Base-by-base conservation (phyloP, 176 grass and related monocot species). In the Juncus inflexus region DNA sequence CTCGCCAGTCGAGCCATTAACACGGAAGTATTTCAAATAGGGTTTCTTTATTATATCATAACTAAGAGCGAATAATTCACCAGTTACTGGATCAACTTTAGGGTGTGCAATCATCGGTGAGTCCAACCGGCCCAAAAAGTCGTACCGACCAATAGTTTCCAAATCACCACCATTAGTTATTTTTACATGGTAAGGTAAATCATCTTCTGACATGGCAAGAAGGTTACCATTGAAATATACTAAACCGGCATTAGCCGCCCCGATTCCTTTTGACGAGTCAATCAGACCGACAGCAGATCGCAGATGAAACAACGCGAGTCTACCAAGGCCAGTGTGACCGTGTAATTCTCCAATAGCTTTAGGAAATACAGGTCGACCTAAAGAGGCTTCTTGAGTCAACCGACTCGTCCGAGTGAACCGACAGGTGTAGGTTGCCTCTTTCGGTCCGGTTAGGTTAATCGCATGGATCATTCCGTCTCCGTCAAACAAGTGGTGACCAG, bases 311-410 rank as follows among this genome's bases (percentile, higher is more conserved):
- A 96, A 87, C 0, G 81, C 79, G 0, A 96, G 82, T 6, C 92
- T 37, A 0, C 79, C 84, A 58, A 96, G 67, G 0, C 92, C 92
- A 0, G 84, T 90, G 52, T 84, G 84, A 7, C 92, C 92, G 11
- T 96, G 92, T 11, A 96, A 85, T 73, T 96, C 92, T 43, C 92
- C 92, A 75, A 96, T 96, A 57, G 92, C 77, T 76, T 96, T 96
- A 51, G 92, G 92, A 86, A 96, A 96, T 5, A 96, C 63, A 0
- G 86, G 35, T 1, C 43, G 7, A 0, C 83, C 86, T 0, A 66
- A 9, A 0, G 50, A 65, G 5, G 81, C 72, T 68, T 95, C 90
- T 74, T 95, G 90, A 3, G 8, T 4, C 37, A 95, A 82, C 2
- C 90, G 50, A 3, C 76, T 71, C 0, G 90, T 95, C 67, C 74